A percentile compares a stretch with the other conserved stretches of the same genome.
Conservation (phyloP, 768 basidiomycete genomes). For the Hygrophorus russula region DNA sequence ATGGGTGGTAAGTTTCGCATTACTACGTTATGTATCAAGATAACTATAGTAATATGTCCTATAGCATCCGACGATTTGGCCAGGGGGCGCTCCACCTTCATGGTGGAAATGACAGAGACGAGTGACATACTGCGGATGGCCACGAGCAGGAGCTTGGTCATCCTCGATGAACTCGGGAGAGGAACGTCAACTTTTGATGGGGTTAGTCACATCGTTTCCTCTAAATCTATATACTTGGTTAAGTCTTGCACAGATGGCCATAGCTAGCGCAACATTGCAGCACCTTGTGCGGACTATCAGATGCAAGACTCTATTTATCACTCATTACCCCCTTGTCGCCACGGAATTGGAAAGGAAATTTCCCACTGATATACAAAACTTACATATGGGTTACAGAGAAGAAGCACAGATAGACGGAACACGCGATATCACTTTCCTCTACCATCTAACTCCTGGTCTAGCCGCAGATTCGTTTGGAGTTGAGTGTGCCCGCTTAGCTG, state of each 20-base stretch:
- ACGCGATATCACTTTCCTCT: slow-evolving; percentile 81
- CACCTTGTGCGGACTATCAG: slow-evolving; percentile 47
- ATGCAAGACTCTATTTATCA: slow-evolving; percentile 84
- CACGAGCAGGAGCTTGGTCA: slow-evolving; percentile 68
- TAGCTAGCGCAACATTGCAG: slow-evolving; percentile 72
- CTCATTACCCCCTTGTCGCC: slow-evolving; percentile 88
- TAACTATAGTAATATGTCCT: background rate
- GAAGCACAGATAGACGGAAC: slow-evolving; percentile 60
- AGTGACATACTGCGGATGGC: slow-evolving; percentile 77
- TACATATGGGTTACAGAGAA: slow-evolving; percentile 80
- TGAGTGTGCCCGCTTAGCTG: slow-evolving; percentile 85
- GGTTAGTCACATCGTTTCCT: slow-evolving; percentile 19
- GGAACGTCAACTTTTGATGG: slow-evolving; percentile 94
- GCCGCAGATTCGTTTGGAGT: slow-evolving; percentile 84
- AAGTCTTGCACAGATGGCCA: slow-evolving; percentile 53
- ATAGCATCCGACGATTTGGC: slow-evolving; percentile 81
- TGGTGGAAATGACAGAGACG: slow-evolving; percentile 95
- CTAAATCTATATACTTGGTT: background rate
- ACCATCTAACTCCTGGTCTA: slow-evolving; percentile 59
- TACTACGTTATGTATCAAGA: background rate
- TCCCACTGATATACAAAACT: slow-evolving; percentile 53
- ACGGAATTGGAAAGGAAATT: slow-evolving; percentile 48
- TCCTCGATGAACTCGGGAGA: slow-evolving; percentile 83
- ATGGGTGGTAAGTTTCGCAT: slow-evolving; percentile 61
- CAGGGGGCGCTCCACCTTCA: slow-evolving; percentile 85